A percentile compares a stretch with the other conserved stretches of the same genome.
Conservation (phyloP, 495 filamentous ascomycete species). For the Halenospora varia region DNA sequence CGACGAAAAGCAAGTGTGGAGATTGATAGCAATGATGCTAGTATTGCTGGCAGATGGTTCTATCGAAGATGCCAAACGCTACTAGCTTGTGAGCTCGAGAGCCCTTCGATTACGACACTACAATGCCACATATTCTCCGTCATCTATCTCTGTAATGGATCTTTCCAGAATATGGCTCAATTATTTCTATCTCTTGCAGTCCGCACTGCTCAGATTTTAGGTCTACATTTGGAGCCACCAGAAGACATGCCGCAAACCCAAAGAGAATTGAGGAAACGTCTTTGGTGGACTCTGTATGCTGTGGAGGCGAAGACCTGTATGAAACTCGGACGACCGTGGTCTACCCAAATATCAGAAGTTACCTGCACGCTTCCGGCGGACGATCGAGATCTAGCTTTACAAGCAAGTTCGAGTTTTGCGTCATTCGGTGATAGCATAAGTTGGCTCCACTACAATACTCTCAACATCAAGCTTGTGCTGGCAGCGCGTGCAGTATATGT, state of each 20-base stretch:
- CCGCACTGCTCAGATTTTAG: conserved; percentile 45
- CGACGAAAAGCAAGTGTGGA: conserved; percentile 9
- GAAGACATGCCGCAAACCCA: conserved; percentile 30
- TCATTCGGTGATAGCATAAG: background rate
- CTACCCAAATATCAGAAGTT: conserved; percentile 27
- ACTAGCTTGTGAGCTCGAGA: conserved; percentile 43
- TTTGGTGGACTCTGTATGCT: conserved; percentile 50
- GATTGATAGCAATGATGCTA: conserved; percentile 30
- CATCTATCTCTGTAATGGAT: conserved; percentile 42
- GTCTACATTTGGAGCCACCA: conserved; percentile 46
- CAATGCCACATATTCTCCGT: conserved; percentile 45
- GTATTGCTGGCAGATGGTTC: conserved; percentile 39
- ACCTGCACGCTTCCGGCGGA: conserved; percentile 39
- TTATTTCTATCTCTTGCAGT: conserved; percentile 36
- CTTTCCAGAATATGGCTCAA: conserved; percentile 48
- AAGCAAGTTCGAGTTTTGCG: background rate
- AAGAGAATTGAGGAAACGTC: conserved; percentile 39
- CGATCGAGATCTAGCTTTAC: background rate
- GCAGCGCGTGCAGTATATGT: conserved; percentile 34
- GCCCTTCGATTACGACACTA: conserved; percentile 43
- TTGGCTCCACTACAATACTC: conserved; percentile 22
- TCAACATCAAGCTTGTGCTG: conserved; percentile 36
- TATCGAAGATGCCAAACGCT: conserved; percentile 38
- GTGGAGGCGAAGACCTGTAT: conserved; percentile 45
- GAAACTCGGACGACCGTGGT: conserved; percentile 49